Base-by-base conservation (phyloP, 495 filamentous ascomycete genomes). In the Hyphodiscus hymeniophilus region DNA sequence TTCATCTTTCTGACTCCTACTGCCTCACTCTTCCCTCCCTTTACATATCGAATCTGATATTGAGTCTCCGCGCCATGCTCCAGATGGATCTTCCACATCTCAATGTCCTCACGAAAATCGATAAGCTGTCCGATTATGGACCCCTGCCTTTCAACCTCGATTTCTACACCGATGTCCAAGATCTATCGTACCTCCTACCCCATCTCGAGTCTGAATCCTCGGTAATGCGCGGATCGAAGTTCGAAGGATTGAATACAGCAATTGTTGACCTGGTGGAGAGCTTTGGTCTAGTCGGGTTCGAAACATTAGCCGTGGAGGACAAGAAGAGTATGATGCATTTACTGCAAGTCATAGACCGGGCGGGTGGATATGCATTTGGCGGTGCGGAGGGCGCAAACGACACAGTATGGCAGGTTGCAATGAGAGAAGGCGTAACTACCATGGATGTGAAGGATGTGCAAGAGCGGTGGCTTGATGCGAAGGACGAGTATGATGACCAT, bases 141-240 rank as follows among this genome's bases (percentile, higher is more conserved):
- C 77, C 82, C 7, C 78, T 97, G 0, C 86, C 89, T 0, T 96
- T 98, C 72, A 90, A 91, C 55, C 77, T 98, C 30, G 89, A 95
- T 54, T 98, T 80, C 63, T 98, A 97, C 66, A 95, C 92, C 43
- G 92, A 98, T 60, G 89, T 96, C n/a, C 88, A 97, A 65, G 88
- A 95, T 48, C 79, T 98, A 4, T 73, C 72, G 2, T 86, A 94
- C 54, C 77, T 98, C 15, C 73, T 92, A 7, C 89, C 91, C 0
- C 70, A 82, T 40, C 78, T 98, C 11, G 76, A 83, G 50, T 70
- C 72, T 18, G 55, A 81, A 71, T 48, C 65, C 17, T 60, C 68
- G n/a, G 59, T 72, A 56, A 50, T 77, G 72, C 72, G 75, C 4
- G 76, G 78, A 52, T 66, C 69, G 8, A 95, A 94, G 59, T 97